A percentile compares a stretch with the other conserved stretches of the same genome.
Conservation (phyloP, 768 basidiomycete species). For the Mycena rebaudengoi region DNA sequence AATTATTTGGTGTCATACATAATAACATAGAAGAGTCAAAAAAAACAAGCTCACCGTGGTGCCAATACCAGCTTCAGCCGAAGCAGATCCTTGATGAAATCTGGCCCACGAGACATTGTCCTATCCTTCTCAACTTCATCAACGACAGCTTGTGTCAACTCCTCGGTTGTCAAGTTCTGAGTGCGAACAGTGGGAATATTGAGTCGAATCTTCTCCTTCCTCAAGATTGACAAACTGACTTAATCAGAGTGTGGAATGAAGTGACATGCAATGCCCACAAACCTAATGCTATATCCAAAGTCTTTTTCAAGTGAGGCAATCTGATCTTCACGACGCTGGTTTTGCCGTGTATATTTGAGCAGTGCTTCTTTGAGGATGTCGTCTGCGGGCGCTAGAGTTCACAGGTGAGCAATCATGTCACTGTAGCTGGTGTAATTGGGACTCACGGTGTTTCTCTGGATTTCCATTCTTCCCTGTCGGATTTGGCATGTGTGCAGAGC, state of each 20-base stretch:
- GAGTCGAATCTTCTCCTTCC: neutral
- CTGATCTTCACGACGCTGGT: neutral
- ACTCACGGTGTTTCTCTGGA: too few relatives aligned
- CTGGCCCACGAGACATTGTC: neutral
- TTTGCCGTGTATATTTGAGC: neutral
- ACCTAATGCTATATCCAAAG: neutral
- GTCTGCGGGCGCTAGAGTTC: neutral
- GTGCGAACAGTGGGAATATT: slow-evolving; percentile 3
- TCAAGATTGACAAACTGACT: neutral
- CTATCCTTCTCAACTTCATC: neutral
- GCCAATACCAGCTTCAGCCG: slow-evolving; percentile 3
- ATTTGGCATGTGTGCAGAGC: too few relatives aligned
- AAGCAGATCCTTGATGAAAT: slow-evolving; percentile 11
- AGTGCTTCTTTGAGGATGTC: neutral
- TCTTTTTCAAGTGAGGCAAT: neutral
- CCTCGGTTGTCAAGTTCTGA: neutral
- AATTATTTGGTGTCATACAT: neutral
- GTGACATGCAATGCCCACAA: neutral
- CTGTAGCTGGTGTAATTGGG: too few relatives aligned
- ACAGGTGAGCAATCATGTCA: neutral
- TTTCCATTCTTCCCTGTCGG: too few relatives aligned
- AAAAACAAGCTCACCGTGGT: neutral
- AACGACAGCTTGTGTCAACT: neutral
- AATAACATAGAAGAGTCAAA: neutral
- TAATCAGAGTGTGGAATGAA: neutral